Base-by-base conservation (phyloP, 2,329 filamentous ascomycete genomes). In the Fusarium goolgardi region DNA sequence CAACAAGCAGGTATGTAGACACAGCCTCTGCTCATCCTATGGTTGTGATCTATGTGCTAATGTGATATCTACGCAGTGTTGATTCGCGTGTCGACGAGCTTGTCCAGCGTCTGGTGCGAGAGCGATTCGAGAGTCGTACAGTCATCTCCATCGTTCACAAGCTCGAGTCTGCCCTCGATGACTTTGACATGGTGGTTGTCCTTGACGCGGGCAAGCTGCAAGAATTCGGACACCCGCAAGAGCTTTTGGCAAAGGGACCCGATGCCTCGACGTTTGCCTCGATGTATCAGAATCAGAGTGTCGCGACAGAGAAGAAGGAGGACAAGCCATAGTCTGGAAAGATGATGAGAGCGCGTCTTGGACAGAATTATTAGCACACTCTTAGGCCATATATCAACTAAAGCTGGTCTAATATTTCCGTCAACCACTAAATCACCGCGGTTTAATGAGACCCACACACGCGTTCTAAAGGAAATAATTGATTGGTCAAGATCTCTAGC, bases 1-100 rank as follows among this genome's bases (percentile, higher is more conserved):
- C 78, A 2, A 82, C 79, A 6, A 81, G 77, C 74, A 80, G 75
- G 76, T 75, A 67, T n/a, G 59, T 43, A 4, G 11, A 16, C 5
- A 12, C 6, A 9, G 5, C 6, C 2, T n/a, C 7, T 0, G 23
- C 46, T 16, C 32, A 5, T 44, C 21, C 21, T 21, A 21, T 31
- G 1, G 15, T 18, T 2, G 15, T 10, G 6, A 10, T 0, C 6
- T 29, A 6, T 13, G 11, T 25, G 47, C 45, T 71, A 29, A 71
- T 50, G 27, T 10, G 2, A 3, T 29, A 6, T 6, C 15, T 7
- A 37, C 6, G n/a, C 4, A 71, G 68, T 20, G 68, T 71, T 25
- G 68, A 71, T 37, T 45, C 67, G 3, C 45, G 37, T n/a, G 47
- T 70, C 4, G 67, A 71, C 27, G 46, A 69, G 35, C 68, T 71